phyloP scores from a whole-genome alignment of 257 asterid species.

The Pogostemon cablin region DNA sequence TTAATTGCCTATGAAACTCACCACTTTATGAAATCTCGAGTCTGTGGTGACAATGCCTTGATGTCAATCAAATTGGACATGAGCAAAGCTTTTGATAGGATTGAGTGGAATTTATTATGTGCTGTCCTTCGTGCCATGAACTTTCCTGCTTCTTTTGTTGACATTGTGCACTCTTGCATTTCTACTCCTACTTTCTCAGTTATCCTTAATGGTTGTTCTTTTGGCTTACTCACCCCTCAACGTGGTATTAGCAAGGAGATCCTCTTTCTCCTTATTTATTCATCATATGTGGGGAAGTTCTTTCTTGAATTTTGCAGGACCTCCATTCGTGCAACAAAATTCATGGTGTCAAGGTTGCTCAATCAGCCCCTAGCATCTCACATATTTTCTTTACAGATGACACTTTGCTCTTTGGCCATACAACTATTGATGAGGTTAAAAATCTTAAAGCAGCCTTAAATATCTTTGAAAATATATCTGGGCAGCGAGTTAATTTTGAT shows the following conservation, averaged over 20 bases:
- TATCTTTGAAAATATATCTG: no score
- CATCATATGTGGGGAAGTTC: no score
- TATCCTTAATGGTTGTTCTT: no score
- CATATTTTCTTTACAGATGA: not conserved
- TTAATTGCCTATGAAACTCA: not conserved
- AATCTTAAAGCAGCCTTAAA: not conserved
- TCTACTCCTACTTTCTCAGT: not conserved
- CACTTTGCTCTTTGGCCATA: not conserved
- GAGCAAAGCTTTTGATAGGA: not conserved
- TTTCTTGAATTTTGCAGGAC: no score
- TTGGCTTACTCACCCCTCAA: not conserved
- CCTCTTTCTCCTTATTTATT: not conserved
- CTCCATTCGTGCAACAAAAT: no score
- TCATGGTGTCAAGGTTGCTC: no score
- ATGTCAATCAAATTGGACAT: not conserved
- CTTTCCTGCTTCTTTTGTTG: not conserved
- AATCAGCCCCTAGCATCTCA: no score
- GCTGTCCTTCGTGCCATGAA: not conserved
- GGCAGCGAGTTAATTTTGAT: not conserved
- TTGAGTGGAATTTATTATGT: not conserved
- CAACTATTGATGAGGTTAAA: not conserved
- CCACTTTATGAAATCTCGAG: not conserved
- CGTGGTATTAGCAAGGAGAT: not conserved
- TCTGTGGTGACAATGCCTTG: not conserved
- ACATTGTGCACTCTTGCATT: not conserved